These are phyloP conservation scores for Dittrichia graveolens DNA, from an alignment of 129 eudicot genomes.

Conservation along the genomic window DNA sequence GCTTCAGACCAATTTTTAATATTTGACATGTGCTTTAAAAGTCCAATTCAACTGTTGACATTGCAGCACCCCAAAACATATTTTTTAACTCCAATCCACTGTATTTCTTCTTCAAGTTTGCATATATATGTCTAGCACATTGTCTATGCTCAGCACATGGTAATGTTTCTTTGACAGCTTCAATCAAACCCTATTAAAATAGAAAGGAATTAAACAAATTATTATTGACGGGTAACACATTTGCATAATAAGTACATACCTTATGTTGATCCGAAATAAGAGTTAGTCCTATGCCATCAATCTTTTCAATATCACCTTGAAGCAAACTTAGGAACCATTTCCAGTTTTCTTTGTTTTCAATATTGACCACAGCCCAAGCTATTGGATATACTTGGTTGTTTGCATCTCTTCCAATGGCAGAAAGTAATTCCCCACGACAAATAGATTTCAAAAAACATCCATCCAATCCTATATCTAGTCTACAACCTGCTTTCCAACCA, in stretches of 20 bases:
- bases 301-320: neutral
- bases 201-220: too few species aligned
- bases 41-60: neutral
- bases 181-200: neutral
- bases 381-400: constrained; percentile 20
- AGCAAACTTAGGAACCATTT: neutral
- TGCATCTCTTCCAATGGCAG: constrained; percentile 24
- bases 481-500: constrained; percentile 7
- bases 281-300: neutral
- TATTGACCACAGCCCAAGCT: constrained; percentile 13
- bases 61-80: neutral
- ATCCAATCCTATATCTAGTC: constrained; percentile 4
- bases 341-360: too few species aligned
- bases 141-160: neutral
- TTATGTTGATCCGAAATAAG: too few species aligned
- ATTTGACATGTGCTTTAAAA: neutral
- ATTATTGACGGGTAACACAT: too few species aligned
- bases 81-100: neutral
- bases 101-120: neutral
- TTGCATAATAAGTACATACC: too few species aligned
- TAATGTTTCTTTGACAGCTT: neutral
- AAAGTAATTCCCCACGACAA: neutral
- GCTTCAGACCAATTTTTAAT: neutral
- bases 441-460: constrained; percentile 13
- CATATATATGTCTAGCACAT: neutral